phyloP scores from a whole-genome alignment of 306 rosid species.

The Cucurbita pepo region DNA sequence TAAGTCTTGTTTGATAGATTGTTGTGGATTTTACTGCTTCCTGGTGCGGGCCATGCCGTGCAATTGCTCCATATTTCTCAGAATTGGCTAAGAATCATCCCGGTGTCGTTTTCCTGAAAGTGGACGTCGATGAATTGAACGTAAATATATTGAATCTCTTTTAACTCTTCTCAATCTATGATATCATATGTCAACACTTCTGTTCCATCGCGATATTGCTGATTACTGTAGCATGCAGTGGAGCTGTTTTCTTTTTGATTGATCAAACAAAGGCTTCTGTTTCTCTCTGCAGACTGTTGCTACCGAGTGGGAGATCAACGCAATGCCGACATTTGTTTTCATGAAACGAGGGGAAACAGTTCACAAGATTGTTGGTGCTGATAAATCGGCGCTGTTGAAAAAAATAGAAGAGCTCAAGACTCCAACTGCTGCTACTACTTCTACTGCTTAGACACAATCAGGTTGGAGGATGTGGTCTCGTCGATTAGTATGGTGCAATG shows the following conservation, averaged over 20 bases:
- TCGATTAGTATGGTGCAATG: not conserved
- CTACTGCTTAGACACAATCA: not conserved
- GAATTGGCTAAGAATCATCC: conserved; percentile 50
- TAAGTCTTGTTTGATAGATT: conserved; percentile 9
- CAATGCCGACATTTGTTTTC: conserved; percentile 53
- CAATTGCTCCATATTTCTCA: conserved; percentile 57
- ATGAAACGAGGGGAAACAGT: conserved; percentile 12
- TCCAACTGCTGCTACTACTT: not conserved
- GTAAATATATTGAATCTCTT: conserved; percentile 10
- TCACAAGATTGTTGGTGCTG: conserved; percentile 9
- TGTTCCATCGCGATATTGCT: not conserved
- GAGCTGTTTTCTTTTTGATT: not conserved
- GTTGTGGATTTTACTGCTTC: conserved; percentile 93
- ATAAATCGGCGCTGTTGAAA: conserved; percentile 15
- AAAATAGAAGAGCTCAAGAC: not conserved
- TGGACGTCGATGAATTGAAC: conserved; percentile 45
- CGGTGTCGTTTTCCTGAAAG: conserved; percentile 31
- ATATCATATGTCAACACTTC: not conserved
- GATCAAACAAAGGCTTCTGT: not conserved
- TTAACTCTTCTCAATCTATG: not conserved
- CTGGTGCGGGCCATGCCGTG: conserved; percentile 95
- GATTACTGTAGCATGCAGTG: not conserved
- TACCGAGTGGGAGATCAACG: conserved; percentile 21
- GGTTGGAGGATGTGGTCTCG: not conserved
- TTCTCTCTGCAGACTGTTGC: conserved; percentile 18